Evolutionary conservation across 345 rosid species (phyloP).

Genomic region (Physaria fendleri): DNA sequence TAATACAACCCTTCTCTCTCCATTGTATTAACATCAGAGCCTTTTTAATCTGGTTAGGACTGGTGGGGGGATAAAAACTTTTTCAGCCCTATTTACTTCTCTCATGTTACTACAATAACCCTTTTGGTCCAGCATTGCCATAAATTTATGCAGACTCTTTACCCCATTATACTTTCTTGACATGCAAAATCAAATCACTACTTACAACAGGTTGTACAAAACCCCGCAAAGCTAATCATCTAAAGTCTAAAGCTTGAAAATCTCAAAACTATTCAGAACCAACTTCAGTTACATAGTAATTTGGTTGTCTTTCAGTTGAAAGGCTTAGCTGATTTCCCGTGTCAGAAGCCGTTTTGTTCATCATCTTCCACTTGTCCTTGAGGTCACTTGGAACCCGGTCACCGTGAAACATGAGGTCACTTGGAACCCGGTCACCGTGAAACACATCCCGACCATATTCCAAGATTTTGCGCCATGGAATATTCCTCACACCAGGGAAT

Average conservation of each 20-base stretch:
- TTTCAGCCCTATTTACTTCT: constrained; percentile 15
- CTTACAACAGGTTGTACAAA: background rate
- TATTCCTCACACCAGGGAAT: constrained; percentile 40
- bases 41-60: constrained; percentile 5
- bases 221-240: background rate
- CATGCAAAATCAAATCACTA: background rate
- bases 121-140: constrained; percentile 22
- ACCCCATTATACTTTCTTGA: constrained; percentile 5
- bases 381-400: constrained; percentile 62
- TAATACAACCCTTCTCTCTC: background rate
- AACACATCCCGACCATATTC: constrained; percentile 57
- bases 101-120: background rate
- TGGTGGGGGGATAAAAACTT: constrained; percentile 7
- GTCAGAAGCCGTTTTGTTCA: constrained; percentile 1
- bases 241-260: background rate
- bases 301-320: constrained; percentile 1
- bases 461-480: constrained; percentile 77
- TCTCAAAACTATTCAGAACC: background rate
- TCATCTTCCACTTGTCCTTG: constrained; percentile 70
- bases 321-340: background rate
- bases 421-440: no score
- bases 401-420: no score
- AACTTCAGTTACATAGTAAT: background rate
- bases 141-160: constrained; percentile 16
- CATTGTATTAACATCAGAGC: constrained; percentile 20